These are phyloP conservation scores for Cyamopsis tetragonoloba DNA, from an alignment of 306 rosid genomes.

Conservation along the genomic window DNA sequence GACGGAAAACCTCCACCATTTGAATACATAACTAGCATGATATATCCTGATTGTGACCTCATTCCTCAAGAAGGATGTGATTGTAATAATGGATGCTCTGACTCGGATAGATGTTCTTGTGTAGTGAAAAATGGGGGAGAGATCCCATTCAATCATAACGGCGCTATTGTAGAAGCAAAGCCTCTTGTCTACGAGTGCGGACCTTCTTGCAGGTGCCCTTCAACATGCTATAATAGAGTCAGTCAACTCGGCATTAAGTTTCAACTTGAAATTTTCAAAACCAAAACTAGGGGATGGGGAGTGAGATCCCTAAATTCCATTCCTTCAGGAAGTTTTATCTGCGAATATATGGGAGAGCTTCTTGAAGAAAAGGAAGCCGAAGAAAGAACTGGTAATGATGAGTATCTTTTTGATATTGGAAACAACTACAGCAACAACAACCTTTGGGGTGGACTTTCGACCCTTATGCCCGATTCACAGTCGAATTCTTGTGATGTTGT, in stretches of 20 bases:
- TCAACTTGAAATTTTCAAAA: constrained; percentile 87
- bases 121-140: constrained; percentile 76
- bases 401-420: constrained; percentile 91
- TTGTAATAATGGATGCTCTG: constrained; percentile 75
- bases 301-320: constrained; percentile 87
- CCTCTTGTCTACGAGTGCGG: constrained; percentile 90
- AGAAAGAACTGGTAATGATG: constrained; percentile 74
- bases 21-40: constrained; percentile 62
- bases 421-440: constrained; percentile 45
- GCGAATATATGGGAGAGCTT: constrained; percentile 91
- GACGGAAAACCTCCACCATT: constrained; percentile 75
- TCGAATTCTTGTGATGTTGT: constrained; percentile 43
- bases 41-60: constrained; percentile 59
- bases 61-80: constrained; percentile 55
- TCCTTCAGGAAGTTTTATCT: constrained; percentile 87
- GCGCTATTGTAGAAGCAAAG: constrained; percentile 83
- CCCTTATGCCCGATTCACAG: constrained; percentile 53
- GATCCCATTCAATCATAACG: constrained; percentile 74
- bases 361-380: constrained; percentile 89
- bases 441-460: constrained; percentile 72
- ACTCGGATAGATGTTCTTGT: constrained; percentile 63
- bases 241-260: constrained; percentile 74
- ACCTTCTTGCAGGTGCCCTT: constrained; percentile 71
- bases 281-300: constrained; percentile 86
- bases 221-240: constrained; percentile 77